These are phyloP conservation scores for Alternaria panax DNA, from an alignment of 2,329 filamentous ascomycete genomes.

Conservation along the genomic window DNA sequence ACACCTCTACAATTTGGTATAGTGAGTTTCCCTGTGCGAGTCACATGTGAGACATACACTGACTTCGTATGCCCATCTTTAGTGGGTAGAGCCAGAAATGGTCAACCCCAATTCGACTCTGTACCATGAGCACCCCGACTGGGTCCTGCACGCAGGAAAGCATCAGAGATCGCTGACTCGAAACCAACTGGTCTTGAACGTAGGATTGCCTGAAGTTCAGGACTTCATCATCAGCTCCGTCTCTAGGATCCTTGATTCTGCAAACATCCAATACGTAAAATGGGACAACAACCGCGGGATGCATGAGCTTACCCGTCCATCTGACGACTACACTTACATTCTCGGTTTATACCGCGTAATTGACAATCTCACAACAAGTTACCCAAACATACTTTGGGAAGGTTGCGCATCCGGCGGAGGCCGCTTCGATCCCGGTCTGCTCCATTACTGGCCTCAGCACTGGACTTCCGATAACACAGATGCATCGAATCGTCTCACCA, in stretches of 20 bases:
- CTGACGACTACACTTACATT: constrained; percentile 66
- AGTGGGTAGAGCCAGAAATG: constrained; percentile 74
- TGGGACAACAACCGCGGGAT: constrained; percentile 74
- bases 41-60: neutral
- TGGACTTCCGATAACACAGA: constrained; percentile 74
- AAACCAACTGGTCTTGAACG: constrained; percentile 68
- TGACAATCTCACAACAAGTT: constrained; percentile 64
- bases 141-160: constrained; percentile 65
- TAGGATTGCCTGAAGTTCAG: constrained; percentile 68
- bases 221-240: constrained; percentile 67
- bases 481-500: constrained; percentile 65
- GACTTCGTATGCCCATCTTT: neutral
- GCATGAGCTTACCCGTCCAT: constrained; percentile 64
- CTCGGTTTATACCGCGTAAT: constrained; percentile 70
- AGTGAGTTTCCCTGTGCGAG: neutral
- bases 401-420: constrained; percentile 71
- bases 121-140: constrained; percentile 69
- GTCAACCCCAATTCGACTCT: constrained; percentile 68
- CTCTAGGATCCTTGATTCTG: constrained; percentile 61
- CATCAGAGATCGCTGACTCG: constrained; percentile 65
- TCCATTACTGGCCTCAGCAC: constrained; percentile 70
- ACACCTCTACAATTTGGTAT: constrained; percentile 66
- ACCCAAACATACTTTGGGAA: constrained; percentile 70
- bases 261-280: constrained; percentile 67
- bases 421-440: constrained; percentile 68